Evolutionary conservation across 176 grass and related monocot genomes (phyloP).

Genomic region (Thalia dealbata): DNA sequence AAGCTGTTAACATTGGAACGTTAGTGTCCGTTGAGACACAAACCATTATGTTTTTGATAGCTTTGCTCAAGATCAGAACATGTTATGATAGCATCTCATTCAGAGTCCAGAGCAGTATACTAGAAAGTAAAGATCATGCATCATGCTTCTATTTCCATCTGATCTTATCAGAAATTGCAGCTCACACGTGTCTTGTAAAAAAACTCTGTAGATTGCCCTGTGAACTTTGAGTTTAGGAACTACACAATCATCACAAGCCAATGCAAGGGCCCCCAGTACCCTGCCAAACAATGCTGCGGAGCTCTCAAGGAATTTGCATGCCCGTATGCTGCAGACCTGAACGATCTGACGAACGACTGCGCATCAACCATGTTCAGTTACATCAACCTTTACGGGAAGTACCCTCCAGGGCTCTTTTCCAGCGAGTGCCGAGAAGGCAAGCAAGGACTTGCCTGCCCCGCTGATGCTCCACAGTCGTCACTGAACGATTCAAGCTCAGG

Average conservation of each 20-base stretch:
- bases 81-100: background rate
- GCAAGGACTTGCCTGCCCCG: background rate
- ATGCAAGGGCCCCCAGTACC: slow-evolving; percentile 8
- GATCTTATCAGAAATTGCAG: background rate
- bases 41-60: too few species aligned
- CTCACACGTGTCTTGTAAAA: background rate
- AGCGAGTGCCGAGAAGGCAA: slow-evolving; percentile 12
- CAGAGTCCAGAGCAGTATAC: background rate
- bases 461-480: background rate
- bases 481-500: background rate
- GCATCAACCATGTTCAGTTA: slow-evolving; percentile 12
- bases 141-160: background rate
- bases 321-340: background rate
- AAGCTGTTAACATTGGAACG: too few species aligned
- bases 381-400: slow-evolving; percentile 4
- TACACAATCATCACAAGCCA: slow-evolving; percentile 11
- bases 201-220: slow-evolving; percentile 10
- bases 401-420: slow-evolving; percentile 5
- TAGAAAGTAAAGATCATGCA: background rate
- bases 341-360: background rate
- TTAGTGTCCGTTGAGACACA: too few species aligned
- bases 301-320: slow-evolving; percentile 11
- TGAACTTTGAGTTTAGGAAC: slow-evolving; percentile 1
- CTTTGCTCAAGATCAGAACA: background rate
- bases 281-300: background rate